These are phyloP conservation scores for Xylogone sp. DNA, from an alignment of 2,329 filamentous ascomycete genomes.

Conservation along the genomic window DNA sequence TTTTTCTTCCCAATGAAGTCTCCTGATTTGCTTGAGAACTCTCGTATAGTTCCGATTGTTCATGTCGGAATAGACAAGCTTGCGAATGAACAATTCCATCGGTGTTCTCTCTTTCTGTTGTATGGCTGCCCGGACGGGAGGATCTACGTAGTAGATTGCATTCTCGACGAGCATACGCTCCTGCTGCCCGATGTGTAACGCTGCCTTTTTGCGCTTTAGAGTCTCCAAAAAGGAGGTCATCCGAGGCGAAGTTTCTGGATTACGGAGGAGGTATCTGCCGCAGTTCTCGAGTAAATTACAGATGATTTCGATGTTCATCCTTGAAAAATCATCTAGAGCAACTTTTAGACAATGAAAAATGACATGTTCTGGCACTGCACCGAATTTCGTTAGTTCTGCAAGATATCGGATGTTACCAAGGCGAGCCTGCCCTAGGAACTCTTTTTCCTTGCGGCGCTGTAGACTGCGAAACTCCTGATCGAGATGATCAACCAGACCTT, in stretches of 20 bases:
- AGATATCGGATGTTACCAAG: slow-evolving; percentile 96
- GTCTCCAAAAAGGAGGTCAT: slow-evolving; percentile 96
- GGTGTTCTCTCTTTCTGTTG: slow-evolving; percentile 95
- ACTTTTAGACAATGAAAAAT: slow-evolving; percentile 99
- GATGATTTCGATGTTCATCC: slow-evolving; percentile 99
- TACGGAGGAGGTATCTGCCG: slow-evolving; percentile 87
- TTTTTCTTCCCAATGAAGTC: slow-evolving; percentile 94
- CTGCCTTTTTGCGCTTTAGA: slow-evolving; percentile 89
- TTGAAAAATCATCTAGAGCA: slow-evolving; percentile 92
- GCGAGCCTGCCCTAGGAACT: slow-evolving; percentile 91
- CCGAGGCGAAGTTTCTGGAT: slow-evolving; percentile 84
- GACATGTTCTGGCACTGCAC: slow-evolving; percentile 95
- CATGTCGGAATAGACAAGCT: slow-evolving; percentile 89
- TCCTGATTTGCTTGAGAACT: slow-evolving; percentile 88
- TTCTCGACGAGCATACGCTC: slow-evolving; percentile 99
- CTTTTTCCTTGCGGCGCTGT: slow-evolving; percentile 94
- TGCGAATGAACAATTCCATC: slow-evolving; percentile 87
- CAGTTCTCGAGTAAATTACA: slow-evolving; percentile 96
- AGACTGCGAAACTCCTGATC: slow-evolving; percentile 96
- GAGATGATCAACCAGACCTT: slow-evolving; percentile 84
- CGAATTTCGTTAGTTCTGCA: slow-evolving; percentile 95
- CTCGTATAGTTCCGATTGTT: slow-evolving; percentile 93
- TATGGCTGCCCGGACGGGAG: slow-evolving; percentile 87
- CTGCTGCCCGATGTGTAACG: slow-evolving; percentile 90
- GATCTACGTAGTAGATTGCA: slow-evolving; percentile 95